Base-by-base conservation (phyloP, 352 stramenopile genomes). In the Phytophthora macrochlamydospora region DNA sequence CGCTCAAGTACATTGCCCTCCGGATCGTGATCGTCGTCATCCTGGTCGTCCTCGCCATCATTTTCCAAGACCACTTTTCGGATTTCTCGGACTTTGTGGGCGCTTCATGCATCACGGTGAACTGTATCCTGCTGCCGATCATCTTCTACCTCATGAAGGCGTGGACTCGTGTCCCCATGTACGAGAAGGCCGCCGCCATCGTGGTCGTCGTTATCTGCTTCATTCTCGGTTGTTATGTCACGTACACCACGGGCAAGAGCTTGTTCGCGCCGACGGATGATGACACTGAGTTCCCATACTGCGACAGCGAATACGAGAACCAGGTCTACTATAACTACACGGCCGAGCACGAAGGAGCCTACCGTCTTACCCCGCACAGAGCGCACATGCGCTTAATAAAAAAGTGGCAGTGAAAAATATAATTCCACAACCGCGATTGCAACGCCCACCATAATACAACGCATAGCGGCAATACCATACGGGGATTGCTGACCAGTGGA, bases 191-290 rank as follows among this genome's bases (percentile, higher is more conserved):
- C 56, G 55, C 52, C 33, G 9, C 65, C 12, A 38, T 28, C 11
- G 8, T 33, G 8, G 60, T 75, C 43, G 9, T 79, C 24, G 37
- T 70, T 2, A 51, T 78, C 4, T 78, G 67, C 43, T 59, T 56
- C 12, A 54, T 53, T 18, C 70, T 82, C 14, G 74, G 69, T 40
- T 62, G 61, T 33, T 83, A 79, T 45, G 71, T 78, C 28, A 72
- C 65, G 31, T 68, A 68, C 59, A 74, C 59, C 46, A 71, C 65
- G 13, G 69, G 69, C 51, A 71, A 75, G 62, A 65, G 50, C 14
- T 55, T 78, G 13, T 75, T 76, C 51, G 65, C 57, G 35, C 68
- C 71, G 6, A 49, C 12, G 12, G 38, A 63, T 37, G 54, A 65
- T 18, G 51, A 42, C 18, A n/a, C 59, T 6, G 56, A 61, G 32